These are phyloP conservation scores for Shiraia bambusicola DNA, from an alignment of 2,329 filamentous ascomycete genomes.

Conservation along the genomic window DNA sequence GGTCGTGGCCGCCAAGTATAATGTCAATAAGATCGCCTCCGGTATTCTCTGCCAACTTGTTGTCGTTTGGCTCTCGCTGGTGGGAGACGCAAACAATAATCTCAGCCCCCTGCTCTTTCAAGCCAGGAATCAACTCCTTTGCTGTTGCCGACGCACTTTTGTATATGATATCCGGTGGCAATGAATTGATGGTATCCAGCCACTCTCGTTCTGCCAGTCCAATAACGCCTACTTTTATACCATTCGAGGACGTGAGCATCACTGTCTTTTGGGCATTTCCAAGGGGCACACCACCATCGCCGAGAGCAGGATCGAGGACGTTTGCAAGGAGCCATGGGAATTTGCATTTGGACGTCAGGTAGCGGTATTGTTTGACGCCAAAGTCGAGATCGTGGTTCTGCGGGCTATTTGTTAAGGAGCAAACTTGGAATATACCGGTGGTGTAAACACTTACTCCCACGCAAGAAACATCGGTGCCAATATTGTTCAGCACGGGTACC, in stretches of 20 bases:
- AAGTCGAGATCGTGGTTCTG: slow-evolving; percentile 93
- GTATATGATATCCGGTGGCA: slow-evolving; percentile 81
- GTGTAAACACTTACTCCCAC: slow-evolving; percentile 63
- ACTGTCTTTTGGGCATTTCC: slow-evolving; percentile 73
- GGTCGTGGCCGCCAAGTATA: slow-evolving; percentile 85
- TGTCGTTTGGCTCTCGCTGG: slow-evolving; percentile 85
- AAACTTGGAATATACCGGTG: not conserved
- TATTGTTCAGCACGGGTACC: slow-evolving; percentile 78
- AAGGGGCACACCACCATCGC: slow-evolving; percentile 69
- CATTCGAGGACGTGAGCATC: slow-evolving; percentile 78
- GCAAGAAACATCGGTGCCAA: slow-evolving; percentile 78
- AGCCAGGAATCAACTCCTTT: slow-evolving; percentile 69
- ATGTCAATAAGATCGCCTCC: slow-evolving; percentile 76
- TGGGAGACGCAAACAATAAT: slow-evolving; percentile 82
- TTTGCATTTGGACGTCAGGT: slow-evolving; percentile 70
- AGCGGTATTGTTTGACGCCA: slow-evolving; percentile 75
- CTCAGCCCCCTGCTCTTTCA: slow-evolving; percentile 77
- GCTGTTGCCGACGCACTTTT: slow-evolving; percentile 76
- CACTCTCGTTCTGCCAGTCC: slow-evolving; percentile 86
- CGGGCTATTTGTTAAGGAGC: slow-evolving; percentile 11
- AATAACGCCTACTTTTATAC: slow-evolving; percentile 81
- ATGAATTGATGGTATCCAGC: slow-evolving; percentile 82
- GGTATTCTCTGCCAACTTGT: slow-evolving; percentile 74
- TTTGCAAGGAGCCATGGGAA: slow-evolving; percentile 93
- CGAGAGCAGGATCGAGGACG: slow-evolving; percentile 79